Conservation (phyloP, 345 rosid genomes). For the Isatis tinctoria region DNA sequence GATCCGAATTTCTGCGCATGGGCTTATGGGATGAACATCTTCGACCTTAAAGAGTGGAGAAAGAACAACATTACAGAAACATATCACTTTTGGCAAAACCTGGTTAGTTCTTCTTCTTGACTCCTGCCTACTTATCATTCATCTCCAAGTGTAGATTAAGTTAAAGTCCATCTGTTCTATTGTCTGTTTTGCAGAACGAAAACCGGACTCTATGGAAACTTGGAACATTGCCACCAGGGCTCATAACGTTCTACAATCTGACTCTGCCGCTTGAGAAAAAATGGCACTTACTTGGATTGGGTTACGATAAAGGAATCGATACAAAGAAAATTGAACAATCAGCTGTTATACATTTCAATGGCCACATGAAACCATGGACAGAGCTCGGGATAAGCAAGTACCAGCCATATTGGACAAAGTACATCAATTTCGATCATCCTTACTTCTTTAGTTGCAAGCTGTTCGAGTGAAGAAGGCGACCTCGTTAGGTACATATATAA, state of each 20-base stretch:
- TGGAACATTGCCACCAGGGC: slow-evolving; percentile 62
- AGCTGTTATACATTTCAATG: slow-evolving; percentile 67
- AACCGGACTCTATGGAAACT: slow-evolving; percentile 50
- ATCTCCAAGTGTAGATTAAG: background rate
- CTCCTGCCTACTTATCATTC: background rate
- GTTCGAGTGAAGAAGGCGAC: slow-evolving; percentile 12
- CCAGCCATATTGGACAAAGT: slow-evolving; percentile 49
- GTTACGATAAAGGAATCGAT: slow-evolving; percentile 44
- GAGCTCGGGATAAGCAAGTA: slow-evolving; percentile 50
- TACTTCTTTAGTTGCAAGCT: slow-evolving; percentile 30
- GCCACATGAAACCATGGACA: slow-evolving; percentile 70
- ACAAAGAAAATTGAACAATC: slow-evolving; percentile 38
- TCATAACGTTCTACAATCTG: slow-evolving; percentile 51
- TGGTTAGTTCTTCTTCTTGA: slow-evolving; percentile 25
- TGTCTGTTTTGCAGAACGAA: slow-evolving; percentile 36
- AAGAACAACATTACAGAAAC: slow-evolving; percentile 39
- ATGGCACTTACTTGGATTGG: slow-evolving; percentile 72
- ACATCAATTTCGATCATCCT: slow-evolving; percentile 33
- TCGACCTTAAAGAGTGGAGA: slow-evolving; percentile 58
- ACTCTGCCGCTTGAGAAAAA: slow-evolving; percentile 44
- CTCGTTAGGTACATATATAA: slow-evolving; percentile 9
- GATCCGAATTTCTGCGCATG: slow-evolving; percentile 58
- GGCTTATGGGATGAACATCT: slow-evolving; percentile 76
- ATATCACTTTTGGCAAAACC: slow-evolving; percentile 44
- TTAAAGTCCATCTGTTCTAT: background rate